These are phyloP conservation scores for Leccinum uliginosum DNA, from an alignment of 768 basidiomycete genomes.

Conservation along the genomic window DNA sequence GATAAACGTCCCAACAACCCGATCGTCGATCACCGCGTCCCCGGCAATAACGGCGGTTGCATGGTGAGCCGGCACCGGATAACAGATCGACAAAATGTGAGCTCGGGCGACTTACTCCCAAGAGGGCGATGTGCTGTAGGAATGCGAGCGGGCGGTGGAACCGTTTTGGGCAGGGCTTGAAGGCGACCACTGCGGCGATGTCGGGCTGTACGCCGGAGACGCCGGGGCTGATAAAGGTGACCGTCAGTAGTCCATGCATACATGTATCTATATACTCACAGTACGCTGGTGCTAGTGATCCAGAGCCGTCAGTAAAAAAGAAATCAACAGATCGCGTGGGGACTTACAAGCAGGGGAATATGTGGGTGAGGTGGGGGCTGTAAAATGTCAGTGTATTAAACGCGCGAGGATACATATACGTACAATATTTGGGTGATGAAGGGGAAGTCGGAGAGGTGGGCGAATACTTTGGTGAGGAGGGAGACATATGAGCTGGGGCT, in stretches of 20 bases:
- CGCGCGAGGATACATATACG: constrained; percentile 24
- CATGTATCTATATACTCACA: constrained; percentile 45
- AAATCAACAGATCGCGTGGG: neutral
- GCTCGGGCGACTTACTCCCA: constrained; percentile 38
- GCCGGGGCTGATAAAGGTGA: constrained; percentile 55
- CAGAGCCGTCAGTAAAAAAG: constrained; percentile 6
- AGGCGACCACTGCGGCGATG: constrained; percentile 81
- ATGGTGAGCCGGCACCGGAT: constrained; percentile 10
- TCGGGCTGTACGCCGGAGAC: constrained; percentile 83
- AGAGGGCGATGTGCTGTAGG: constrained; percentile 48
- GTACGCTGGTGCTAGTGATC: constrained; percentile 64
- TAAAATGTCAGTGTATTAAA: constrained; percentile 10
- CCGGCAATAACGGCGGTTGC: constrained; percentile 6
- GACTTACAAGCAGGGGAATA: constrained; percentile 85
- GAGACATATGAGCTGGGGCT: constrained; percentile 82
- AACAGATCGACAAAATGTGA: constrained; percentile 8
- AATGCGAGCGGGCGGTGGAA: constrained; percentile 35
- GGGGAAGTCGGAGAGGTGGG: constrained; percentile 92
- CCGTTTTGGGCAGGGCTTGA: constrained; percentile 67
- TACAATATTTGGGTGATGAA: constrained; percentile 89
- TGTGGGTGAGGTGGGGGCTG: constrained; percentile 82
- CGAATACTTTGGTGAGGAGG: constrained; percentile 88
- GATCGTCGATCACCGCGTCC: constrained; percentile 2
- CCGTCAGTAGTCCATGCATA: constrained; percentile 6
- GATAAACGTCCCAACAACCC: constrained; percentile 14